These are phyloP conservation scores for Yamadazyma conglobata DNA, from an alignment of 1,139 yeast genomes.

Conservation along the genomic window DNA sequence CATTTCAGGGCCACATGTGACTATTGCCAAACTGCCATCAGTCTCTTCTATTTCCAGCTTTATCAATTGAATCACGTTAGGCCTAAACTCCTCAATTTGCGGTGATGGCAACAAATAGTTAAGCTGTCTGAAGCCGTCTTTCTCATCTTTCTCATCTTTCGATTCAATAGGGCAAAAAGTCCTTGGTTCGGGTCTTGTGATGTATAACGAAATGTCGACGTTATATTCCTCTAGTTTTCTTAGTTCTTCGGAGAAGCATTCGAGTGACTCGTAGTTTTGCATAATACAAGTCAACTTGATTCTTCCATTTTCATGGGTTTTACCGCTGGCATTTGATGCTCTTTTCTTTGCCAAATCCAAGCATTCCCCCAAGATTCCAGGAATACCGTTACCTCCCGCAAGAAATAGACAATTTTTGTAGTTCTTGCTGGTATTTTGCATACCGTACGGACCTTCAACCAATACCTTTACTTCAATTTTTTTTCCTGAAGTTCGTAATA, in stretches of 20 bases:
- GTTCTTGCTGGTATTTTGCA: constrained; percentile 23
- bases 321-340: constrained; percentile 5
- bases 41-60: constrained; percentile 21
- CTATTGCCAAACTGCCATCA: constrained; percentile 30
- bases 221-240: constrained; percentile 25
- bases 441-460: constrained; percentile 40
- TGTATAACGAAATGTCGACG: constrained; percentile 21
- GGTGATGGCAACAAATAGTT: constrained; percentile 16
- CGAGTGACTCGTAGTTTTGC: constrained; percentile 34
- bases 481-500: constrained; percentile 23
- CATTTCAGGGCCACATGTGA: constrained; percentile 36
- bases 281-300: constrained; percentile 41
- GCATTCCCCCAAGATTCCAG: constrained; percentile 36
- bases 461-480: constrained; percentile 26
- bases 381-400: constrained; percentile 42
- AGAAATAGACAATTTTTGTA: constrained; percentile 29
- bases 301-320: constrained; percentile 12
- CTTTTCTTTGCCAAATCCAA: constrained; percentile 16
- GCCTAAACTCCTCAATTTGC: constrained; percentile 28
- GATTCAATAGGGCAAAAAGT: constrained; percentile 27
- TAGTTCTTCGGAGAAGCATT: constrained; percentile 48
- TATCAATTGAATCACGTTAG: constrained; percentile 23
- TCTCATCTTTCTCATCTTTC: too few species aligned
- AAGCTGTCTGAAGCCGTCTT: constrained; percentile 17
- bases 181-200: constrained; percentile 22